phyloP scores from a whole-genome alignment of 192 early-diverging fungal genomes.

The Backusella liffmaniae region DNA sequence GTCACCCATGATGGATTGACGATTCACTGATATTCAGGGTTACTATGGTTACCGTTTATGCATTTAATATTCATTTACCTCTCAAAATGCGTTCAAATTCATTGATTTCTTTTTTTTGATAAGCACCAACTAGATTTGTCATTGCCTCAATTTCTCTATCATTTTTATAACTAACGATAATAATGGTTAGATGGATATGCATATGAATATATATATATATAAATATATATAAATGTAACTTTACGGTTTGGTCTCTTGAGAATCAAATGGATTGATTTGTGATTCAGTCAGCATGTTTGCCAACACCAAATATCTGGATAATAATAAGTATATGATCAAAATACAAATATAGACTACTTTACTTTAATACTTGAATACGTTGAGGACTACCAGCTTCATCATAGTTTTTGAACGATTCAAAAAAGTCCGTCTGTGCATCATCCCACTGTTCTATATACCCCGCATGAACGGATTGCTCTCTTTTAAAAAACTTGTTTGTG shows the following conservation, averaged over 20 bases:
- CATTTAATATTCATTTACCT: slow-evolving; percentile 24
- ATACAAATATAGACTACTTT: no score
- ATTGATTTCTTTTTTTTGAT: slow-evolving; percentile 83
- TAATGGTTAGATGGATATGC: background rate
- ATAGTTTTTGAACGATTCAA: slow-evolving; percentile 97
- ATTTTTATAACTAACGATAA: slow-evolving; percentile 74
- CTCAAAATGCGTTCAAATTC: slow-evolving; percentile 87
- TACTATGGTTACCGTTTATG: background rate
- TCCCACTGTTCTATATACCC: slow-evolving; percentile 75
- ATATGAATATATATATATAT: background rate
- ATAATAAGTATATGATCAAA: background rate
- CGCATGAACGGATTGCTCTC: background rate
- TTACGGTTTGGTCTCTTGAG: slow-evolving; percentile 94
- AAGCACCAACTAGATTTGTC: slow-evolving; percentile 88
- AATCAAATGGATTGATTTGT: slow-evolving; percentile 95
- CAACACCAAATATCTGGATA: slow-evolving; percentile 76
- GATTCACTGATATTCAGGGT: slow-evolving; percentile 48
- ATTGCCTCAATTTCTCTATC: slow-evolving; percentile 93
- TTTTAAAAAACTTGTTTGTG: background rate
- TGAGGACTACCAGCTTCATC: slow-evolving; percentile 94
- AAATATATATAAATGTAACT: background rate
- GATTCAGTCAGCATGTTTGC: slow-evolving; percentile 97
- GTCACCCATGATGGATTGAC: slow-evolving; percentile 80
- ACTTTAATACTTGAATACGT: slow-evolving; percentile 92
- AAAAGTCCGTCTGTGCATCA: slow-evolving; percentile 90